Evolutionary conservation across 1,284 basidiomycete species (phyloP), one percentile per base, ranked within the genome.

Genomic region (Naganishia albida): DNA sequence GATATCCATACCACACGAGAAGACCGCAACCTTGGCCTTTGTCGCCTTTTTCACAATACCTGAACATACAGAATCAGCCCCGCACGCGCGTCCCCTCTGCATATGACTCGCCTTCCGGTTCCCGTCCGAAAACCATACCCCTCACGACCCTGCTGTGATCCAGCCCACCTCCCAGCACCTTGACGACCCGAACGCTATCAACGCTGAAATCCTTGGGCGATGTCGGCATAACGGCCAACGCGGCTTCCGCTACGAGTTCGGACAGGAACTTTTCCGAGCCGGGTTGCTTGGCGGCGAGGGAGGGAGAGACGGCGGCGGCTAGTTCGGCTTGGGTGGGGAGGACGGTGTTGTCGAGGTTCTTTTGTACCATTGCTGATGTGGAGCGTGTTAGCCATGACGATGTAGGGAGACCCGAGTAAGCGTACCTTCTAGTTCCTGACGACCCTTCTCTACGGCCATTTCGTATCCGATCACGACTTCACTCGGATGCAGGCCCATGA

Each of bases 61-160:
- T 90, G 68, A 1, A 6, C 3, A 51, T 39, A 42, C 16, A 50
- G 20, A 15, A 6, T 56, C 43, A 38, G 44, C 38, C n/a, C 55
- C 13, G 8, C 20, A 34, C 12, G 30, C n/a, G 16, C 30, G 7
- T 53, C 18, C 23, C 50, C 7, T n/a, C 38, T 34, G 8, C 42
- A 25, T 42, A 28, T 26, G 26, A 34, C 82, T 48, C 72, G 87
- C 90, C 91, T 80, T 99, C 95, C 0, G 96, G 91, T 80, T 96
- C 92, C 44, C 94, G 85, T 51, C 92, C 92, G 73, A 99, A 97
- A 0, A 99, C 95, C 96, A 99, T 99, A 54, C 96, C 96, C 70
- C 90, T 87, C 7, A 99, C 88, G 12, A 99, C 95, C 69, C 85
- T 87, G 78, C 93, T 96, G 40, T 84, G 84, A 12, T 86, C 80